Base-by-base conservation (phyloP, 2,329 filamentous ascomycete species). In the Colletotrichum filicis region DNA sequence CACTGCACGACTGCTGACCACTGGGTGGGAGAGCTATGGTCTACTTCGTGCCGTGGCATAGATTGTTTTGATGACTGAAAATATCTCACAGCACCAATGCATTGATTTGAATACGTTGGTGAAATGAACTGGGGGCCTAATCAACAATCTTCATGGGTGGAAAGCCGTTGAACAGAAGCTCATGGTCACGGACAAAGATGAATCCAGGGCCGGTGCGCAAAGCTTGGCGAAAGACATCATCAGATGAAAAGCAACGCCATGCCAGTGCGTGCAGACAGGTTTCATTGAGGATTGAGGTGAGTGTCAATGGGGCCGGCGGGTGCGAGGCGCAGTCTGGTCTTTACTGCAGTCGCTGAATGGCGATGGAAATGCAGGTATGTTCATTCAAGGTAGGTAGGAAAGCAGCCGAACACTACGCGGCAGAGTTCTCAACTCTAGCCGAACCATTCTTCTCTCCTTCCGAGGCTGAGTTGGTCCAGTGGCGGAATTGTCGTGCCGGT, bases 401-500 rank as follows among this genome's bases (percentile, higher is more conserved):
- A 62, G 35, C 28, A 30, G 14, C n/a, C 11, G 16, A 35, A 22
- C 7, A 22, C 37, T 65, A 71, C 61, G 65, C 60, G 56, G 52
- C 55, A 66, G 67, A 57, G 46, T 49, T 46, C 14, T 26, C 46
- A 26, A 32, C 46, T 66, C 56, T 61, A 49, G 66, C 42, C 60
- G 61, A 63, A 19, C 37, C 22, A 9, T 61, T 56, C 26, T 58
- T 49, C 14, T 71, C 66, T 22, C 22, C 24, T 1, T 66, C 57
- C 19, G 46, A 19, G 9, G 60, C 49, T 28, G 61, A 49, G 67
- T 73, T 73, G 60, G 49, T 66, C 70, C 73, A 76, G 32, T 74
- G 58, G 62, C 70, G 76, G 62, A 82, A 83, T 32, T 78, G 35
- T 52, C 79, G 72, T 19, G 81, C 74, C 6, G 77, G 73, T 5